Evolutionary conservation across 1,284 basidiomycete species (phyloP).

Genomic region (Papiliotrema flavescens): DNA sequence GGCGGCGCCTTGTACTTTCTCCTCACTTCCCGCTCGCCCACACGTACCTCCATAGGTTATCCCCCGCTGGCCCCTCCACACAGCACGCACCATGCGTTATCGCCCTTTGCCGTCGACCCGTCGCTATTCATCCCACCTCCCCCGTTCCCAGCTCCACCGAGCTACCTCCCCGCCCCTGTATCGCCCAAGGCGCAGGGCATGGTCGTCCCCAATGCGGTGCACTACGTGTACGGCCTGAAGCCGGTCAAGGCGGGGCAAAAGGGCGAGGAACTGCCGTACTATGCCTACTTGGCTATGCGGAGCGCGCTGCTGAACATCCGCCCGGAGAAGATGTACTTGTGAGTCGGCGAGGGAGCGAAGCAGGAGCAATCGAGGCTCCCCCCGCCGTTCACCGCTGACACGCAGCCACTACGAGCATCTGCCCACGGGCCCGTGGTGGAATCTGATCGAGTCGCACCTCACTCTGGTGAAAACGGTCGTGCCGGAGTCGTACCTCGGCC

Average conservation of each 20-base stretch:
- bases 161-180: constrained; percentile 30
- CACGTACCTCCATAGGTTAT: too few relatives aligned
- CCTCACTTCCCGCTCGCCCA: neutral
- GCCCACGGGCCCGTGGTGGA: constrained; percentile 49
- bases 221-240: constrained; percentile 50
- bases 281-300: constrained; percentile 50
- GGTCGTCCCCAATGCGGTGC: constrained; percentile 45
- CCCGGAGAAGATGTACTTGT: constrained; percentile 49
- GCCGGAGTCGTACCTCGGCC: constrained; percentile 38
- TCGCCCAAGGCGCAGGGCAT: constrained; percentile 32
- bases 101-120: constrained; percentile 28
- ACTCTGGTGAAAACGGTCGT: constrained; percentile 40
- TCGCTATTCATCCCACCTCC: constrained; percentile 21
- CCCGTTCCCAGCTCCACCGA: constrained; percentile 13
- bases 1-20: constrained; percentile 2
- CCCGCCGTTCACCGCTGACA: neutral
- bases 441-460: constrained; percentile 40
- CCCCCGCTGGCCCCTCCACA: too few relatives aligned
- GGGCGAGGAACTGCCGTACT: constrained; percentile 48
- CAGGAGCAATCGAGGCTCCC: neutral
- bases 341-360: constrained; percentile 13
- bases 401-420: constrained; percentile 46
- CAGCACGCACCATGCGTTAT: constrained; percentile 1
- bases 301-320: constrained; percentile 48
- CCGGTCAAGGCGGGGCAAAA: constrained; percentile 26